Conservation (phyloP, 495 filamentous ascomycete genomes). For the Staphylotrichum longicolle region DNA sequence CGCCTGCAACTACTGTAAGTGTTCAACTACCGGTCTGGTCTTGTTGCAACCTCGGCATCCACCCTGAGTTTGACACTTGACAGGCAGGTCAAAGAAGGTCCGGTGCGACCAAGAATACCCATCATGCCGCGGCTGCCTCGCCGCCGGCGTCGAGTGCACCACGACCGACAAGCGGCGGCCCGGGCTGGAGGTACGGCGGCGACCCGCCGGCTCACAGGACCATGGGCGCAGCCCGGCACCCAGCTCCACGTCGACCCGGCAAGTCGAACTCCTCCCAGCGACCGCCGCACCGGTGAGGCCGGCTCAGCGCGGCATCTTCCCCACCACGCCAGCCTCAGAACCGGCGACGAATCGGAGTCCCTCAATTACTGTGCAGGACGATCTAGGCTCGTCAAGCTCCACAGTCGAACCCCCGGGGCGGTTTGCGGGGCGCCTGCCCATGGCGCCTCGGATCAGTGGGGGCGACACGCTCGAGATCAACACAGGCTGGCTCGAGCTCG, state of each 20-base stretch:
- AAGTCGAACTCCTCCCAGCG: background rate
- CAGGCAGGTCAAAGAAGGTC: constrained; percentile 4
- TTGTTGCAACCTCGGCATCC: background rate
- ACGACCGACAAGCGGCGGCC: constrained; percentile 8
- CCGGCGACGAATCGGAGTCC: constrained; percentile 7
- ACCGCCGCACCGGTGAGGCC: background rate
- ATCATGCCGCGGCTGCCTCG: constrained; percentile 6
- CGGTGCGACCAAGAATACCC: constrained; percentile 3
- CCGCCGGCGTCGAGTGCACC: constrained; percentile 5
- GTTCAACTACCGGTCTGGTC: background rate
- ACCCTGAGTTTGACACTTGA: too few species aligned
- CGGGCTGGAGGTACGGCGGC: background rate
- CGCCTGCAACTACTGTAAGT: constrained; percentile 7
- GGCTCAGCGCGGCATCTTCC: background rate
- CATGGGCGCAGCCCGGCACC: background rate
- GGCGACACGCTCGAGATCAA: constrained; percentile 9
- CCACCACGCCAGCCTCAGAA: constrained; percentile 3
- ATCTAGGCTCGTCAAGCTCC: background rate
- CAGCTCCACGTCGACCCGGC: background rate
- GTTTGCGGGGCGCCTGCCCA: constrained; percentile 8
- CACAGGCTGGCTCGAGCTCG: constrained; percentile 5
- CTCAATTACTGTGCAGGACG: background rate
- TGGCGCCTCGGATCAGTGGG: constrained; percentile 5
- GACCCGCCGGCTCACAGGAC: constrained; percentile 3
- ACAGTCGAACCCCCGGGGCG: background rate